Evolutionary conservation across 164 flowering plant species (phyloP), one percentile per base, ranked within the genome.

Genomic region (Magnolia officinalis): DNA sequence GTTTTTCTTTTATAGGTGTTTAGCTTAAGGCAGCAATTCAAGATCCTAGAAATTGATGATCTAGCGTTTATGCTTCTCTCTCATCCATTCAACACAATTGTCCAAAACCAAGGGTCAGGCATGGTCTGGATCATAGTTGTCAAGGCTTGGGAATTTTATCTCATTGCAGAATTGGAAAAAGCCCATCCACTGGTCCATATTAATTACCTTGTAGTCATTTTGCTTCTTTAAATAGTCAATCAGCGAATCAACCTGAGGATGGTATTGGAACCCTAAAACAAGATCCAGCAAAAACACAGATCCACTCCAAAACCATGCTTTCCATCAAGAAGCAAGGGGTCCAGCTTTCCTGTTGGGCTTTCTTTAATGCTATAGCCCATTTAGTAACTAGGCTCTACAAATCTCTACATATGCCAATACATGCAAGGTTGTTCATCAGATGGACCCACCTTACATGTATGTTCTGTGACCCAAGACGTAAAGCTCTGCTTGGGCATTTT

Each of bases 161-260:
- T 96, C 98, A 64, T 88, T 86, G 88, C 94, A 90, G 79, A 96
- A 96, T 64, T 91, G 84, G 69, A 77, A 88, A 84, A 94, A 89
- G 50, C 93, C 91, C 88, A 87, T 86, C 98, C 99, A 96, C 74
- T 96, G 98, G 75, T 96, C 99, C 98, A 89, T 85, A 87, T 92
- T 96, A 69, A 96, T 86, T 75, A 92, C 98, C 83, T 94, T 91
- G 84, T 92, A 96, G 82, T 96, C 98, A 75, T 61, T 87, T 75
- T 94, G 98, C 26, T 52, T 65, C 98, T 89, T 90, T 18, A 94
- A 82, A 81, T 90, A 92, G 72, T 91, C 91, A 59, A 83, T 72
- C 31, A 92, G 81, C 14, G 80, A 84, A 71, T 89, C 86, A 70
- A 94, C 90, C 79, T 91, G 98, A 31, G 84, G 74, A 6, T 72